Conservation (phyloP, 75 land plant genomes). For the Isoetes taiwanensis region DNA sequence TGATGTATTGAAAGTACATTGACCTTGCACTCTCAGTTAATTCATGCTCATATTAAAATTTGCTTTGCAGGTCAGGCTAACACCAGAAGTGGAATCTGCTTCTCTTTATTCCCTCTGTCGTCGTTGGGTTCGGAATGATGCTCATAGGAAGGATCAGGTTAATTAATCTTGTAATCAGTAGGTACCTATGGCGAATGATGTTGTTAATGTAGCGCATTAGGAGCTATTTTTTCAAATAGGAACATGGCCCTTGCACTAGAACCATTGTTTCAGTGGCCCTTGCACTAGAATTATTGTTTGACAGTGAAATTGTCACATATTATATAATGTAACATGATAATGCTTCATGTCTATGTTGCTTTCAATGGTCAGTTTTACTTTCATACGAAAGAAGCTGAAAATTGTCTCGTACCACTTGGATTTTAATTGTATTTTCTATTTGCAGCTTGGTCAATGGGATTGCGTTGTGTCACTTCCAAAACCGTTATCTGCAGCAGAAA, state of each 20-base stretch:
- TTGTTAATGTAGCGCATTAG: too few species aligned
- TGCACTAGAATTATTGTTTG: not conserved
- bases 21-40: too few species aligned
- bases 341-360: not conserved
- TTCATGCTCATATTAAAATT: too few species aligned
- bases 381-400: too few species aligned
- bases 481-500: conserved; percentile 22
- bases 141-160: conserved; percentile 34
- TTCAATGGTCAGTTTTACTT: not conserved
- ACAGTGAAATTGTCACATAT: not conserved
- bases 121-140: conserved; percentile 37
- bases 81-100: conserved; percentile 21
- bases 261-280: too few species aligned
- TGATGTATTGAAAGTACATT: too few species aligned
- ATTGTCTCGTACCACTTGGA: too few species aligned
- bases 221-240: too few species aligned
- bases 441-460: conserved; percentile 21
- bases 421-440: not conserved
- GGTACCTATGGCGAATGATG: too few species aligned
- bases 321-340: not conserved
- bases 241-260: too few species aligned
- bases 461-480: conserved; percentile 20
- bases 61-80: conserved; percentile 27
- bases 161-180: not conserved
- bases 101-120: conserved; percentile 33